Evolutionary conservation across 2,329 filamentous ascomycete genomes (phyloP), one percentile per base, ranked within the genome.

Genomic region (Diaporthe batatas): DNA sequence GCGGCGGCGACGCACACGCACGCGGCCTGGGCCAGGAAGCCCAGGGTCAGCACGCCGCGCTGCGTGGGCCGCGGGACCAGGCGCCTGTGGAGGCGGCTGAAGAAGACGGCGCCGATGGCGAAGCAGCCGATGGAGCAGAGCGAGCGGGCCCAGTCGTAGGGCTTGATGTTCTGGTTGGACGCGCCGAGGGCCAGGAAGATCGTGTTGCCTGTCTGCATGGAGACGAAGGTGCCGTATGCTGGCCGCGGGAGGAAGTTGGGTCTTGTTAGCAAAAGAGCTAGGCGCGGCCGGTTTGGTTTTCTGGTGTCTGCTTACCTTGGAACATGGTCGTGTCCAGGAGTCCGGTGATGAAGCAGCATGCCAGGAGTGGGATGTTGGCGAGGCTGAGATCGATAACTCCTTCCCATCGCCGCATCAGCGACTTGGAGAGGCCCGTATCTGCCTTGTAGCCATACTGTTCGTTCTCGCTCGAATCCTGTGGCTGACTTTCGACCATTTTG

Each of bases 141-240:
- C 16, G 83, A 85, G 21, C 83, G 81, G 21, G 82, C 81, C 83
- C 84, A 85, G 70, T 83, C 83, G 72, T 80, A 84, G 2, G 82
- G 81, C 53, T 76, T 81, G 44, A 78, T 79, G 67, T 84, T 83
- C 64, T 83, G 82, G 34, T 81, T 79, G 0, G 82, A 83, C 0
- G 82, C 80, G 5, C 83, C 83, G 18, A 84, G 78, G 14, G 82
- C 82, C n/a, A 84, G 77, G 74, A 84, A 84, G 58, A 84, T 83
- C 23, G 82, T 84, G 68, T 84, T 84, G 70, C 83, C 82, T 80
- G 75, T 77, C 64, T 83, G 82, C 82, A 84, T 84, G 0, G 82
- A 83, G 14, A 84, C 83, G 72, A 84, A 84, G 16, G 82, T 84
- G 34, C 82, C 80, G 58, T 84, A 84, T 6, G 82, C 83, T 84